Evolutionary conservation across 2,329 filamentous ascomycete species (phyloP), one percentile per base, ranked within the genome.

Genomic region (Endoconidiophora laricicola): DNA sequence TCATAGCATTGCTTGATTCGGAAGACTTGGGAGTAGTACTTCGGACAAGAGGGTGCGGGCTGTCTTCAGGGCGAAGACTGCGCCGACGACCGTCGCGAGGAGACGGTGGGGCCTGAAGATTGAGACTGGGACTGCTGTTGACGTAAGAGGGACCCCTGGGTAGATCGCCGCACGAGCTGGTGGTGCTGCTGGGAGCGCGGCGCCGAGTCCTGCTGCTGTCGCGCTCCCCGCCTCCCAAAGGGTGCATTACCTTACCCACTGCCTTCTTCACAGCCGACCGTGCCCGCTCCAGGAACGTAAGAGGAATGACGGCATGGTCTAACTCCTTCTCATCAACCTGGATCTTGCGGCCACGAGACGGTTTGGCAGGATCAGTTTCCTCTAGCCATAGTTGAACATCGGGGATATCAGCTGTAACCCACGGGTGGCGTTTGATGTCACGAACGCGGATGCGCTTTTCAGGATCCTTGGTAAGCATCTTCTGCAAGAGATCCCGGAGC

Each of bases 371-470:
- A 59, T 96, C 90, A 1, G 88, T 94, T 55, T 94, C 86, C 58
- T 94, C 86, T n/a, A 95, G 76, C 91, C 91, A 98, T 7, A 73
- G 71, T 29, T 77, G 69, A 37, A 81, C 76, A 57, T 94, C 81
- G 33, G 76, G 68, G 43, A 96, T 76, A 55, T 83, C 87, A 52
- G 81, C 71, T 1, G 90, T 71, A 14, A 96, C 82, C 91, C 91
- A 98, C 4, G 82, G 81, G 61, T 98, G 91, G 54, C 84, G 81
- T 63, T 96, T 96, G 59, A 96, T 90, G 58, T 95, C 90, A 54
- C 81, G 79, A 47, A 98, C 70, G 6, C 85, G 83, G 58, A 98
- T 95, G 38, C 91, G 80, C 64, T 88, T 81, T 26, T 83, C 74
- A 1, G 90, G 88, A 60, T 96, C 86, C 66, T 96, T 98, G 57